Conservation (phyloP, 2,329 filamentous ascomycete genomes). For the Curvularia spicifera region DNA sequence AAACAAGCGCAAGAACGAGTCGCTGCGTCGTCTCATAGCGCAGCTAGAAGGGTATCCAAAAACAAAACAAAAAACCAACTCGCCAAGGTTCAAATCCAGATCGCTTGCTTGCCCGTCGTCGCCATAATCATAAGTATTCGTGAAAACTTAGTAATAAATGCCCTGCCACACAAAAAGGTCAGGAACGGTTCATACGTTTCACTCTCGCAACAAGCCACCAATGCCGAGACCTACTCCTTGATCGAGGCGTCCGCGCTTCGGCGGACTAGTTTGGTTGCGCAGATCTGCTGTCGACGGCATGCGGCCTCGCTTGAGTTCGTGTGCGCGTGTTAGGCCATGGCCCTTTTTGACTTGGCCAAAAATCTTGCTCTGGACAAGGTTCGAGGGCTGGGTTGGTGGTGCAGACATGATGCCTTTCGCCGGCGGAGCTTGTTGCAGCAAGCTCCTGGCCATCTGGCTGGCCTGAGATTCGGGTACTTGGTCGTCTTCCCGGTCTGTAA, state of each 20-base stretch:
- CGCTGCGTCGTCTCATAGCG: conserved; percentile 12
- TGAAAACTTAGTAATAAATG: conserved; percentile 20
- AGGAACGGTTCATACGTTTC: conserved; percentile 28
- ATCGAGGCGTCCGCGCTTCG: conserved; percentile 60
- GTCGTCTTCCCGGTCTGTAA: conserved; percentile 69
- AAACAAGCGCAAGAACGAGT: conserved; percentile 4
- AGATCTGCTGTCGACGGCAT: conserved; percentile 37
- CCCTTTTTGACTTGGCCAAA: conserved; percentile 67
- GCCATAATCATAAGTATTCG: conserved; percentile 16
- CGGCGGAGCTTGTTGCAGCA: conserved; percentile 67
- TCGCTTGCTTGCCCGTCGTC: conserved; percentile 15
- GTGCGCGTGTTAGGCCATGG: conserved; percentile 46
- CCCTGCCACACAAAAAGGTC: conserved; percentile 22
- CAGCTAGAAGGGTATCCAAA: conserved; percentile 26
- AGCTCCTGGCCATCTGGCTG: conserved; percentile 75
- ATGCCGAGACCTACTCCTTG: conserved; percentile 64
- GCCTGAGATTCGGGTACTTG: conserved; percentile 76
- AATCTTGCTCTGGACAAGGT: conserved; percentile 65
- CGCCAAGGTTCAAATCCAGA: conserved; percentile 1
- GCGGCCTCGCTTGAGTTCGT: conserved; percentile 42
- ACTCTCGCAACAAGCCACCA: conserved; percentile 48
- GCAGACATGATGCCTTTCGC: conserved; percentile 42
- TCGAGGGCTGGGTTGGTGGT: conserved; percentile 40
- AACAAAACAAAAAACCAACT: conserved; percentile 8
- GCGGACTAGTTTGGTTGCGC: conserved; percentile 34